Base-by-base conservation (phyloP, 345 rosid species). In the Populus davidiana region DNA sequence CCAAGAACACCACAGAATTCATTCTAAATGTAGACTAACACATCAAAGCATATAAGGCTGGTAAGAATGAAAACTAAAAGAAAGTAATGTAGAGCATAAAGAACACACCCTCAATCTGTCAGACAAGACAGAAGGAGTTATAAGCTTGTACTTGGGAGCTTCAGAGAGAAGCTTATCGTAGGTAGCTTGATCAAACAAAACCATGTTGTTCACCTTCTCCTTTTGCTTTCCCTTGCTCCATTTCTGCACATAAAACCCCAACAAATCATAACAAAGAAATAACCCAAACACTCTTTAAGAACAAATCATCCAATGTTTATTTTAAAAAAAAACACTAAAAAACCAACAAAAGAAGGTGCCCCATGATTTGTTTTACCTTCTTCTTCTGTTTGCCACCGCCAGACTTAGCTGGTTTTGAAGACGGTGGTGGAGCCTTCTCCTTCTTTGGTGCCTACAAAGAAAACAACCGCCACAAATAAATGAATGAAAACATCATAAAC, bases 141-240 rank as follows among this genome's bases (percentile, higher is more conserved):
- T 86, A 75, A 88, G 96, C 89, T 91, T 93, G 85, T 86, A 90
- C 81, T 93, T 93, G 36, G 97, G 96, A 16, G 89, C 94, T 72
- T 93, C 96, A 25, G 88, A 63, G 29, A 93, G 88, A 23, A 93
- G 96, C 89, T 90, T 91, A 70, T 93, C 97, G 69, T 91, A 93
- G 63, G 96, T 91, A 29, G 86, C 91, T 23, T 91, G 96, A 77
- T 93, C 97, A 81, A 93, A 93, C 83, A 91, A 72, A 72, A 93
- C 96, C 97, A 90, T 90, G 88, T 93, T 93, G 91, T 93, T 93
- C 85, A 93, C 97, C 86, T 92, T 92, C 87, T 92, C 97, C 93
- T 92, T 92, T 80, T 92, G 97, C 88, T 92, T 90, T 75, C 94
- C 97, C 82, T 92, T 92, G 88, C 94, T 90, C 97, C 94, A 92